Percentiles rank a stretch among this genome's conserved stretches.
phyloP scores from a whole-genome alignment of 2,329 filamentous ascomycete species.

The Eutypa lata region DNA sequence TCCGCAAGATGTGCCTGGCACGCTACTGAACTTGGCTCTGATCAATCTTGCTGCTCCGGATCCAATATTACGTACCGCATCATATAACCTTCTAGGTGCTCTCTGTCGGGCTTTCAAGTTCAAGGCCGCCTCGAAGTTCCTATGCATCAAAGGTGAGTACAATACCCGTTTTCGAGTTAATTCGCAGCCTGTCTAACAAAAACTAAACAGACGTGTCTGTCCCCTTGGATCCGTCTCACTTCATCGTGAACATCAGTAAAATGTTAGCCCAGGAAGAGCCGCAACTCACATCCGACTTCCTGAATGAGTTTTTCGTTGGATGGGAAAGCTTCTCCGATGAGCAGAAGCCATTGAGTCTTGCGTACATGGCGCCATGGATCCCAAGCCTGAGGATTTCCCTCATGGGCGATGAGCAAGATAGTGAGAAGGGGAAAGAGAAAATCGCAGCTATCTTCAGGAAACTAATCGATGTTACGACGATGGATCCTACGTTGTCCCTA shows the following conservation, averaged over 20 bases:
- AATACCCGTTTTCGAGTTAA: background rate
- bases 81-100: constrained; percentile 66
- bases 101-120: constrained; percentile 68
- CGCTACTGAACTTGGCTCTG: constrained; percentile 63
- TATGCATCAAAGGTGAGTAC: constrained; percentile 57
- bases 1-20: constrained; percentile 69
- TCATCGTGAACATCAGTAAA: constrained; percentile 64
- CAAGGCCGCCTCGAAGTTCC: constrained; percentile 55
- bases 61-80: constrained; percentile 56
- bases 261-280: constrained; percentile 61
- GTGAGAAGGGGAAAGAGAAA: constrained; percentile 65
- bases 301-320: constrained; percentile 71
- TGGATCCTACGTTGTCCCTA: constrained; percentile 56
- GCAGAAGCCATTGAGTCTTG: constrained; percentile 63
- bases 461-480: constrained; percentile 62
- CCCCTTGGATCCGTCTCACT: constrained; percentile 59
- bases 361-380: constrained; percentile 70
- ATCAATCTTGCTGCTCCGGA: constrained; percentile 64
- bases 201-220: constrained; percentile 55
- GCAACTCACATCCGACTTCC: constrained; percentile 64
- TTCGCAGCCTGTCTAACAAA: constrained; percentile 8
- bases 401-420: constrained; percentile 56
- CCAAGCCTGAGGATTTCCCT: constrained; percentile 58
- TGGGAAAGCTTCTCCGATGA: constrained; percentile 69
- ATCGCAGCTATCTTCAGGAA: constrained; percentile 62